Evolutionary conservation across 2,329 filamentous ascomycete genomes (phyloP).

Genomic region (Verticillium dahliae): DNA sequence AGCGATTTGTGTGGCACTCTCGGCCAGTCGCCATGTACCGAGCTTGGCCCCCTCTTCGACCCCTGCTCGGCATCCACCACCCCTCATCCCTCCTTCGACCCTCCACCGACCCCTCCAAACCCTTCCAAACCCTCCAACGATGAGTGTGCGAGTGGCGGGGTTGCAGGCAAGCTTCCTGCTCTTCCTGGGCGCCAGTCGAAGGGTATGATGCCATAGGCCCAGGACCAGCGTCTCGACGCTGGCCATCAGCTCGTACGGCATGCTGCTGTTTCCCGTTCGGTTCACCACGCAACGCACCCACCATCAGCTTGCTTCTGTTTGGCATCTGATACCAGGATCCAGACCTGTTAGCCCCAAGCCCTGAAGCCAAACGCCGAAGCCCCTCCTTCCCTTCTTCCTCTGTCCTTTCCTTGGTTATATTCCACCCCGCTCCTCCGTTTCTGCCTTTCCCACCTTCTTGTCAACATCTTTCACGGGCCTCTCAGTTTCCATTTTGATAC

Average conservation of each 20-base stretch:
- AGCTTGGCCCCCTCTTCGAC: not conserved
- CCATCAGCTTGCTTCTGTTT: not conserved
- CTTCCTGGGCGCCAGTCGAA: not conserved
- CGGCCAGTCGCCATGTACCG: not conserved
- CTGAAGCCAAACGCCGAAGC: not conserved
- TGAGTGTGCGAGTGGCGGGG: not conserved
- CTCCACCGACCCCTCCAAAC: not conserved
- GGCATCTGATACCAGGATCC: not conserved
- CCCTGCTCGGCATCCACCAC: conserved; percentile 1
- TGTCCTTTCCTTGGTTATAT: conserved; percentile 11
- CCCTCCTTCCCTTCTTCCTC: conserved; percentile 9
- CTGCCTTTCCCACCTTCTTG: not conserved
- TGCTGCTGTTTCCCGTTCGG: not conserved
- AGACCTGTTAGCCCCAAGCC: not conserved
- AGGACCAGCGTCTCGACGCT: not conserved
- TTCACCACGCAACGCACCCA: not conserved
- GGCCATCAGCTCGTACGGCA: not conserved
- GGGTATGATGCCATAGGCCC: not conserved
- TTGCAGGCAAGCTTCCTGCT: not conserved
- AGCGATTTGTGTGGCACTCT: not conserved
- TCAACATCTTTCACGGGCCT: not conserved
- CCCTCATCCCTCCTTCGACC: not conserved
- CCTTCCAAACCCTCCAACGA: not conserved
- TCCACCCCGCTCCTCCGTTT: conserved; percentile 6
- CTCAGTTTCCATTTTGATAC: not conserved